Evolutionary conservation across 2,329 filamentous ascomycete genomes (phyloP).

Genomic region (Claviceps sp.): DNA sequence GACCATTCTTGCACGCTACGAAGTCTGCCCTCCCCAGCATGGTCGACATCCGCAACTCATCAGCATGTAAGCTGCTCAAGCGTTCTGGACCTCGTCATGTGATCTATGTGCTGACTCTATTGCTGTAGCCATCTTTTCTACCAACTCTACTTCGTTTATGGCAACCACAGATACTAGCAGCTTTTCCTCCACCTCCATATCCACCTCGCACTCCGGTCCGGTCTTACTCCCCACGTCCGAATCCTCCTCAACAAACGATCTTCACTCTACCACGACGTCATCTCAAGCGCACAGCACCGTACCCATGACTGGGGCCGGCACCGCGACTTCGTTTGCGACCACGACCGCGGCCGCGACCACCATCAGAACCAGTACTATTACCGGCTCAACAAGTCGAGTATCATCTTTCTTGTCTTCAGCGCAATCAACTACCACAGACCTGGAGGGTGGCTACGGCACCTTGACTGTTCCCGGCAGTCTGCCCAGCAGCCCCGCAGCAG

Average conservation of each 20-base stretch:
- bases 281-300: background rate
- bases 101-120: background rate
- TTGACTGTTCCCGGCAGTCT: background rate
- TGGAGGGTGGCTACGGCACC: background rate
- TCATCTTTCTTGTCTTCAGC: background rate
- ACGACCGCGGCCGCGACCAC: background rate
- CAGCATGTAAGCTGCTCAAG: slow-evolving; percentile 10
- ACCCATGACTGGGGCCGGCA: background rate
- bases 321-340: background rate
- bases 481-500: background rate
- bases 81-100: background rate
- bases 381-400: background rate
- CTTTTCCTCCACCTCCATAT: slow-evolving; percentile 1
- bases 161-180: background rate
- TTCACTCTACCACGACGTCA: background rate
- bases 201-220: background rate
- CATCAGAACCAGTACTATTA: background rate
- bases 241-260: background rate
- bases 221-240: background rate
- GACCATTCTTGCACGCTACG: slow-evolving; percentile 1
- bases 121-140: background rate
- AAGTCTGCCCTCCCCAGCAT: slow-evolving; percentile 7
- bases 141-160: slow-evolving; percentile 5
- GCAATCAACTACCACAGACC: background rate
- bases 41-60: slow-evolving; percentile 11